These are phyloP conservation scores for Alternaria incomplexa DNA, from an alignment of 2,329 filamentous ascomycete genomes.

Conservation along the genomic window DNA sequence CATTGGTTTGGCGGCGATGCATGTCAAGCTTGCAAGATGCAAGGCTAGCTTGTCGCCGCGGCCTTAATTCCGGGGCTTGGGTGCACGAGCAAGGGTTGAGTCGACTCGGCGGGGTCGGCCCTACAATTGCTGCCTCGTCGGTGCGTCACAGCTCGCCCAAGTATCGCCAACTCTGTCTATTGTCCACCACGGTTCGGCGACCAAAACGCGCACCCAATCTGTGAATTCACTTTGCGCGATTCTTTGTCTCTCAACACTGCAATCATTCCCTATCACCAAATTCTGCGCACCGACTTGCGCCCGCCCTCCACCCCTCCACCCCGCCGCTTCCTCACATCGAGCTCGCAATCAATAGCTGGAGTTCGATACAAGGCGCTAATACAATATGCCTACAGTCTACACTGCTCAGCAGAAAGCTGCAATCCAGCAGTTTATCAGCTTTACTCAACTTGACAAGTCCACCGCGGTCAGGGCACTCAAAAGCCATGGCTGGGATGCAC, in stretches of 20 bases:
- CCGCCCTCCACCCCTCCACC: background rate
- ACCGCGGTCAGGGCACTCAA: slow-evolving; percentile 54
- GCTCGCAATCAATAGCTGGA: background rate
- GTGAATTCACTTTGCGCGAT: background rate
- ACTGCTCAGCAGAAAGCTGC: slow-evolving; percentile 54
- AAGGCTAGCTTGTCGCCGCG: slow-evolving; percentile 6
- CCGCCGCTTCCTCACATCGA: slow-evolving; percentile 6
- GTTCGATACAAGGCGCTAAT: slow-evolving; percentile 20
- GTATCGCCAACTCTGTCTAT: slow-evolving; percentile 8
- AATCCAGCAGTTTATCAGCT: slow-evolving; percentile 52
- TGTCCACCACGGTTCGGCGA: slow-evolving; percentile 2
- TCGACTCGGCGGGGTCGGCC: slow-evolving; percentile 19
- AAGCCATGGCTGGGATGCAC: slow-evolving; percentile 53
- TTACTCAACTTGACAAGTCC: slow-evolving; percentile 54
- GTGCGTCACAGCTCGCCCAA: slow-evolving; percentile 26
- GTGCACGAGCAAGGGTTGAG: slow-evolving; percentile 15
- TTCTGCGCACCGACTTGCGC: background rate
- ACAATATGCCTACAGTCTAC: slow-evolving; percentile 55
- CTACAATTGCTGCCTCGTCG: slow-evolving; percentile 22
- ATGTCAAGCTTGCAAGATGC: background rate
- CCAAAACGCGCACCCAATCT: background rate
- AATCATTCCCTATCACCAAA: background rate
- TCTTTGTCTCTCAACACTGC: background rate
- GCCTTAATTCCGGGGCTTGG: slow-evolving; percentile 15
- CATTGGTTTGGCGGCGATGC: background rate